Conservation (phyloP, 495 filamentous ascomycete genomes). For the Tuber brumale region DNA sequence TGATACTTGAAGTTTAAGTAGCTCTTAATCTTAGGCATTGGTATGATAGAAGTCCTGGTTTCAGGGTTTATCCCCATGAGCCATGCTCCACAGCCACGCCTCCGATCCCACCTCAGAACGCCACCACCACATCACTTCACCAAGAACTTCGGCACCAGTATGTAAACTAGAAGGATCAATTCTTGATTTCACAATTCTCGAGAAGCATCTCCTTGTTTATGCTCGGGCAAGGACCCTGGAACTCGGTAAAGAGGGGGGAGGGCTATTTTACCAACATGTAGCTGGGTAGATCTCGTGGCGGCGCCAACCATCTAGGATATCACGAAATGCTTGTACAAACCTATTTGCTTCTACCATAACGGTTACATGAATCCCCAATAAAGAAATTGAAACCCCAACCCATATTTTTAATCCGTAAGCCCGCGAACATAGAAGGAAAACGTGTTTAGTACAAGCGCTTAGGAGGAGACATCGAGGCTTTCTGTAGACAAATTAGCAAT, state of each 20-base stretch:
- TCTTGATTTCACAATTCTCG: neutral
- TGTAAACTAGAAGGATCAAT: neutral
- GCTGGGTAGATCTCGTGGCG: neutral
- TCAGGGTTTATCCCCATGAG: neutral
- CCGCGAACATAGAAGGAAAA: neutral
- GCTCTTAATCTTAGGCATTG: neutral
- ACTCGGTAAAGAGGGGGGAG: neutral
- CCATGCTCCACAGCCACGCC: neutral
- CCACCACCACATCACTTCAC: neutral
- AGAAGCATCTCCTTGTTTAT: neutral
- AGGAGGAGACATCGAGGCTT: conserved; percentile 97
- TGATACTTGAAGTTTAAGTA: neutral
- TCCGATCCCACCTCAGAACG: neutral
- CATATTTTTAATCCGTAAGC: neutral
- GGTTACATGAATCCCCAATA: neutral
- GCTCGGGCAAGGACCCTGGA: neutral
- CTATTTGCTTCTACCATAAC: neutral
- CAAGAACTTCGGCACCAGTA: neutral
- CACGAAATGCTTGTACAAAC: neutral
- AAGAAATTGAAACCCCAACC: neutral
- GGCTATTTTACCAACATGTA: neutral
- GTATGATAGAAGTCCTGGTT: neutral
- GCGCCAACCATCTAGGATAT: neutral
- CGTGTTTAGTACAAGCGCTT: conserved; percentile 80
- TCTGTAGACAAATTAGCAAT: conserved; percentile 44